phyloP scores from a whole-genome alignment of 2,329 filamentous ascomycete species.

The Aspergillus ibericus region DNA sequence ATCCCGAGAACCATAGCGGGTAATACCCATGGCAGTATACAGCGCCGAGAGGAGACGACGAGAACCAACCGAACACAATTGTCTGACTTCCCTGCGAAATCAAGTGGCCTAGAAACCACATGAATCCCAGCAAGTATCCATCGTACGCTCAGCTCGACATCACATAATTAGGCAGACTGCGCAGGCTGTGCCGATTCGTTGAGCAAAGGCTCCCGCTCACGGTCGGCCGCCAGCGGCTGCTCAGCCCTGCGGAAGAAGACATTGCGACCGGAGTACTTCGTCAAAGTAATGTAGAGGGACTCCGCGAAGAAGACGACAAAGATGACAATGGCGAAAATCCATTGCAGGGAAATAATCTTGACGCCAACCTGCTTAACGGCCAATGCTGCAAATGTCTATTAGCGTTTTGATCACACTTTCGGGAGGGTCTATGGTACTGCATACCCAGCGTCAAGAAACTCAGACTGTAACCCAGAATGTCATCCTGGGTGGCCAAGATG shows the following conservation, averaged over 20 bases:
- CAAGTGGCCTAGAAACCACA: background rate
- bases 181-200: constrained; percentile 32
- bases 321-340: constrained; percentile 88
- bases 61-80: background rate
- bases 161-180: background rate
- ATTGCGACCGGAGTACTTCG: constrained; percentile 37
- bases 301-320: constrained; percentile 72
- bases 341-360: constrained; percentile 76
- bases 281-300: constrained; percentile 52
- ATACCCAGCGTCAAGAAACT: constrained; percentile 69
- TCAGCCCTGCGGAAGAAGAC: constrained; percentile 35
- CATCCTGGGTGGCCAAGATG: constrained; percentile 70
- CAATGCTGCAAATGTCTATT: constrained; percentile 50
- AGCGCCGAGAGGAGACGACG: background rate
- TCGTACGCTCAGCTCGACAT: background rate
- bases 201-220: constrained; percentile 56
- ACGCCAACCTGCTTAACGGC: constrained; percentile 74
- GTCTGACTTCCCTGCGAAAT: background rate
- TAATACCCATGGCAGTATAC: background rate
- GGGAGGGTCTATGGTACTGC: constrained; percentile 20
- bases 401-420: background rate
- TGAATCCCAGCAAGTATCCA: background rate
- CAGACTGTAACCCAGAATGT: constrained; percentile 76
- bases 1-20: background rate
- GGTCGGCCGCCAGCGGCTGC: constrained; percentile 46